Conservation (phyloP, 164 flowering plant genomes). For the Berberis thunbergii region DNA sequence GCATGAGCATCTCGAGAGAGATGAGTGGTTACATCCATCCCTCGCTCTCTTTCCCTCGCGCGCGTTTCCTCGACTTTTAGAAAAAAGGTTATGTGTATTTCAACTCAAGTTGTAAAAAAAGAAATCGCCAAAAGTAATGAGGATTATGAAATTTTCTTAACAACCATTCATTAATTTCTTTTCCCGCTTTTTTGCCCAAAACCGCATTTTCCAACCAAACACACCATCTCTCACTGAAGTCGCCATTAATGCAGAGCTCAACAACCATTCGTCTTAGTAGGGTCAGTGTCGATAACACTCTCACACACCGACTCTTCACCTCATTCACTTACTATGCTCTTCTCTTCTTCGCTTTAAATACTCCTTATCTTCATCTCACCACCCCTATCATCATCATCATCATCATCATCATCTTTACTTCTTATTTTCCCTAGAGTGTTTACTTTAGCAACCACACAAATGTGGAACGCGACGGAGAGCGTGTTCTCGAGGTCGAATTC, state of each 20-base stretch:
- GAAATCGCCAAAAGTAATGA: too few relatives aligned
- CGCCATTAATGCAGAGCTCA: slow-evolving; percentile 41
- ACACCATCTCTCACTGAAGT: too few relatives aligned
- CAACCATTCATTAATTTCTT: too few relatives aligned
- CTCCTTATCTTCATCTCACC: slow-evolving; percentile 9
- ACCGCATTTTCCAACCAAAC: too few relatives aligned
- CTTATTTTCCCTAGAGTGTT: not conserved
- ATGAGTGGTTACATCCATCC: too few relatives aligned
- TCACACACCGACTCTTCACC: not conserved
- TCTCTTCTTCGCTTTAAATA: slow-evolving; percentile 3
- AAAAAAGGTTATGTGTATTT: too few relatives aligned
- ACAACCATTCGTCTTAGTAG: slow-evolving; percentile 18
- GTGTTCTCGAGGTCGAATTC: slow-evolving; percentile 54
- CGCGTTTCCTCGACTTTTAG: too few relatives aligned
- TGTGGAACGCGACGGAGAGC: slow-evolving; percentile 82
- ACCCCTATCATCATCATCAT: not conserved
- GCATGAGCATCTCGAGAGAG: too few relatives aligned
- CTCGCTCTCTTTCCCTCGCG: too few relatives aligned
- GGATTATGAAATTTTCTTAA: too few relatives aligned
- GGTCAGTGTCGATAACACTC: not conserved
- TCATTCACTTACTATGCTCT: not conserved
- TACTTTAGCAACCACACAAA: slow-evolving; percentile 8
- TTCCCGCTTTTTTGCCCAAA: too few relatives aligned
- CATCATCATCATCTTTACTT: not conserved
- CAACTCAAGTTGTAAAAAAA: too few relatives aligned